These are phyloP conservation scores for Drechslerella stenobrocha DNA, from an alignment of 2,329 filamentous ascomycete genomes.

Conservation along the genomic window DNA sequence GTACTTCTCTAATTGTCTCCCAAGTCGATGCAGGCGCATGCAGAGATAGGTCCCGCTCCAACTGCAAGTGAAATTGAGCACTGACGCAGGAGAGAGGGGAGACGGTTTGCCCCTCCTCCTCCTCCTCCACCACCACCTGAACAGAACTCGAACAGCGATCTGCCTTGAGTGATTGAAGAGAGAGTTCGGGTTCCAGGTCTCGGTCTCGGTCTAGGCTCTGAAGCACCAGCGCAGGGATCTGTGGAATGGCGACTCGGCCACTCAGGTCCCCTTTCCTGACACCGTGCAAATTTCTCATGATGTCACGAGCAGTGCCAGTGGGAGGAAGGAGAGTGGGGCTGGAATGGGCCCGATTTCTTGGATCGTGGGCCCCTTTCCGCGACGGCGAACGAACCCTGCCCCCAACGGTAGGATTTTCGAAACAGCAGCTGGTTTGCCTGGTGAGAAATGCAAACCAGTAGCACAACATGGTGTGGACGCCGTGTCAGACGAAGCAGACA, in stretches of 20 bases:
- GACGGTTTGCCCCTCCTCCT: too few species aligned
- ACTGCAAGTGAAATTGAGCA: too few species aligned
- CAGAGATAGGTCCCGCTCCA: too few species aligned
- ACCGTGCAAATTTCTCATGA: neutral
- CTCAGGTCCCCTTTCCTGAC: neutral
- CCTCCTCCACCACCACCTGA: too few species aligned
- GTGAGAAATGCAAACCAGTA: too few species aligned
- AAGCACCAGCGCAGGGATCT: too few species aligned
- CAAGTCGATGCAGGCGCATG: too few species aligned
- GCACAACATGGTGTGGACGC: neutral
- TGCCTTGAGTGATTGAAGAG: too few species aligned
- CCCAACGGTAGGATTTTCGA: neutral
- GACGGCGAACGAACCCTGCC: slow-evolving; percentile 19
- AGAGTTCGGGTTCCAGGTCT: too few species aligned
- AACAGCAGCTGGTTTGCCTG: neutral
- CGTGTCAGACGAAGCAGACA: neutral
- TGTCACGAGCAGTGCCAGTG: neutral
- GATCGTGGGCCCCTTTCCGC: slow-evolving; percentile 48
- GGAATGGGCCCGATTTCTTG: slow-evolving; percentile 48
- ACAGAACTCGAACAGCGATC: too few species aligned
- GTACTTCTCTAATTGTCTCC: neutral
- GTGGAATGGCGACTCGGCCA: neutral
- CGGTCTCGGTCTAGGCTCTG: too few species aligned
- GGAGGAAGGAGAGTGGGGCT: slow-evolving; percentile 18
- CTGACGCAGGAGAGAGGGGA: too few species aligned